Evolutionary conservation across 192 early-diverging fungal species (phyloP).

Genomic region (Chytriomyces confervae): DNA sequence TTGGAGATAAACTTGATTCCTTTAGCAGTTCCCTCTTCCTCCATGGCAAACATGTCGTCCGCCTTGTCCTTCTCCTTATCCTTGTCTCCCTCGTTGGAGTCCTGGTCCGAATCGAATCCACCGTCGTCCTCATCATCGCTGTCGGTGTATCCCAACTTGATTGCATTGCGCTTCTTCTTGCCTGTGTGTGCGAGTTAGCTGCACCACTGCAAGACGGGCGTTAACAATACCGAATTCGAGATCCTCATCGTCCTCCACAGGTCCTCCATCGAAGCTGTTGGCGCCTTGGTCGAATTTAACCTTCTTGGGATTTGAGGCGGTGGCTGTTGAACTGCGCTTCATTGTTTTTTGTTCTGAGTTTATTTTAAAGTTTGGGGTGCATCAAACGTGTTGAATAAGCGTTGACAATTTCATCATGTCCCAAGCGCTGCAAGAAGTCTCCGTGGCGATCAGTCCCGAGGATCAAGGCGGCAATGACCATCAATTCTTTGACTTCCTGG

Average conservation of each 20-base stretch:
- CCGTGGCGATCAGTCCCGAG: too few species aligned
- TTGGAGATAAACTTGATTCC: slow-evolving; percentile 31
- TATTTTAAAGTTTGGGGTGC: too few species aligned
- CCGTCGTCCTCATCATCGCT: slow-evolving; percentile 44
- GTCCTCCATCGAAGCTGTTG: neutral
- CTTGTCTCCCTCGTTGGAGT: slow-evolving; percentile 10
- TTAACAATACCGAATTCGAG: slow-evolving; percentile 15
- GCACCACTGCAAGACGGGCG: neutral
- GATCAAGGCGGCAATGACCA: too few species aligned
- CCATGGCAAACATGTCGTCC: slow-evolving; percentile 52
- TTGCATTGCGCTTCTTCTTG: neutral
- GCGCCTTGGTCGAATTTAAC: slow-evolving; percentile 19
- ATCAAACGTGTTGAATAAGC: neutral
- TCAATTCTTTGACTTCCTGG: too few species aligned
- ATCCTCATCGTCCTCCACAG: slow-evolving; percentile 20
- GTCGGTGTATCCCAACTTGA: slow-evolving; percentile 28
- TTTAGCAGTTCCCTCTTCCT: slow-evolving; percentile 20
- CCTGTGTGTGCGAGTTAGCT: neutral
- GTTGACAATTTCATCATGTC: neutral
- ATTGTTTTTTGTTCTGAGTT: neutral
- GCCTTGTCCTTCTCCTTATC: slow-evolving; percentile 37
- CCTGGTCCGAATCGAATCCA: slow-evolving; percentile 43
- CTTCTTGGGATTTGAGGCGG: slow-evolving; percentile 28
- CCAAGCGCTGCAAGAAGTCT: too few species aligned
- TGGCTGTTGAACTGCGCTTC: slow-evolving; percentile 22